These are phyloP conservation scores for Musa schizocarpa DNA, from an alignment of 176 grass and related monocot species.

Conservation along the genomic window DNA sequence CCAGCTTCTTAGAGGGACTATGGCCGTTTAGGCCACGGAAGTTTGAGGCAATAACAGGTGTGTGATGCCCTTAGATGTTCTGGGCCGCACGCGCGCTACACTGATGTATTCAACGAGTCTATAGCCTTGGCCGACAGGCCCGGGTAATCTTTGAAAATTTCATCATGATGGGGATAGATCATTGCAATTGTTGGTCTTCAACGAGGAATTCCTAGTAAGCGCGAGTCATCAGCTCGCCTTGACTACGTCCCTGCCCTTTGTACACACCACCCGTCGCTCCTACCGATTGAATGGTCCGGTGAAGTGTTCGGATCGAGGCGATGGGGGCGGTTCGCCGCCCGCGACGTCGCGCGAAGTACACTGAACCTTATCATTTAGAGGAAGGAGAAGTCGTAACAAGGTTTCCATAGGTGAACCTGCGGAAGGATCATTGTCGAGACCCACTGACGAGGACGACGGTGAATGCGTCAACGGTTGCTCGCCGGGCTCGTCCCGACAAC, in stretches of 20 bases:
- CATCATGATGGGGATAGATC: constrained; percentile 45
- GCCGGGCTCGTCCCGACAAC: too few relatives aligned
- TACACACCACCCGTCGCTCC: too few relatives aligned
- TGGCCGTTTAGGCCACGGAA: constrained; percentile 18
- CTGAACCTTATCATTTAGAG: constrained; percentile 16
- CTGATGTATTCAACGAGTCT: constrained; percentile 30
- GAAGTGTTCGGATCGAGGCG: too few relatives aligned
- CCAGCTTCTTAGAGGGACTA: constrained; percentile 27
- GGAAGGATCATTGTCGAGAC: constrained; percentile 12
- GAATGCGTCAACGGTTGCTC: too few relatives aligned
- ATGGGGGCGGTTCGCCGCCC: too few relatives aligned
- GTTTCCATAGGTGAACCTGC: constrained; percentile 14
- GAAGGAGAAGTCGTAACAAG: constrained; percentile 25
- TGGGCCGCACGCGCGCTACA: constrained; percentile 23
- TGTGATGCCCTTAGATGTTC: constrained; percentile 56
- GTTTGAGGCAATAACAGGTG: constrained; percentile 29
- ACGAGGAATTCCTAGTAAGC: constrained; percentile 49
- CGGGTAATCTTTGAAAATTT: constrained; percentile 37
- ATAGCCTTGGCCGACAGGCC: constrained; percentile 41
- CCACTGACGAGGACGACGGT: too few relatives aligned
- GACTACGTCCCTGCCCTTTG: too few relatives aligned
- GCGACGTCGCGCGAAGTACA: too few relatives aligned
- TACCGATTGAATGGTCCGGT: too few relatives aligned
- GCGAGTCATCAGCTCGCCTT: too few relatives aligned
- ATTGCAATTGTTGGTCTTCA: constrained; percentile 52